Percentiles rank a stretch among this genome's conserved stretches.
phyloP scores from a whole-genome alignment of 2,329 filamentous ascomycete genomes.

The Malbranchea zuffiana region DNA sequence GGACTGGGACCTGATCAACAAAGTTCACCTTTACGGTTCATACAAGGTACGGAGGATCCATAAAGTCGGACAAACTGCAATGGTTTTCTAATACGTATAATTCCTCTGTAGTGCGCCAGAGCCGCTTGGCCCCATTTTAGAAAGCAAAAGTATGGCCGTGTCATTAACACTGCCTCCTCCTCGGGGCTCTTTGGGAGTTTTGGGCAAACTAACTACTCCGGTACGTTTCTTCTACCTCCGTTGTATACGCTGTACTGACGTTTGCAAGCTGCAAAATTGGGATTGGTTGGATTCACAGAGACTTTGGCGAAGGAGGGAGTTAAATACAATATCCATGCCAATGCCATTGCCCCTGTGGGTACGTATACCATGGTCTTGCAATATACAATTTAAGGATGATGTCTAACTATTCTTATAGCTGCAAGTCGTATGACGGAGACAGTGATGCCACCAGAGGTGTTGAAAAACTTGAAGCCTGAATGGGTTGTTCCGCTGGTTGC shows the following conservation, averaged over 20 bases:
- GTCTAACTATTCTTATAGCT: conserved; percentile 39
- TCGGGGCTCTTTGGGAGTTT: conserved; percentile 93
- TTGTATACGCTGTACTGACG: conserved; percentile 18
- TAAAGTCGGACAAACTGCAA: neutral
- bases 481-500: conserved; percentile 94
- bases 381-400: conserved; percentile 4
- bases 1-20: conserved; percentile 93
- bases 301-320: conserved; percentile 92
- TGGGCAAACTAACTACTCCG: conserved; percentile 90
- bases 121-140: conserved; percentile 96
- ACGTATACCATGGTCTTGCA: conserved; percentile 14
- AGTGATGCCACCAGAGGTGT: conserved; percentile 85
- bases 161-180: conserved; percentile 96
- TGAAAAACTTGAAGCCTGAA: conserved; percentile 76
- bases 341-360: conserved; percentile 82
- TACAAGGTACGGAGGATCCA: conserved; percentile 54
- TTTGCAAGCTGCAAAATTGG: conserved; percentile 69
- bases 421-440: conserved; percentile 93
- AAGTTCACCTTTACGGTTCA: conserved; percentile 82
- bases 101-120: conserved; percentile 54
- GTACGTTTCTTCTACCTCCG: conserved; percentile 29
- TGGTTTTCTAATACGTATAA: neutral
- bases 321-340: conserved; percentile 96
- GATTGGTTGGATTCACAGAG: conserved; percentile 93
- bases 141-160: conserved; percentile 94